Base-by-base conservation (phyloP, 2,329 filamentous ascomycete species). In the Pseudocercospora musae region DNA sequence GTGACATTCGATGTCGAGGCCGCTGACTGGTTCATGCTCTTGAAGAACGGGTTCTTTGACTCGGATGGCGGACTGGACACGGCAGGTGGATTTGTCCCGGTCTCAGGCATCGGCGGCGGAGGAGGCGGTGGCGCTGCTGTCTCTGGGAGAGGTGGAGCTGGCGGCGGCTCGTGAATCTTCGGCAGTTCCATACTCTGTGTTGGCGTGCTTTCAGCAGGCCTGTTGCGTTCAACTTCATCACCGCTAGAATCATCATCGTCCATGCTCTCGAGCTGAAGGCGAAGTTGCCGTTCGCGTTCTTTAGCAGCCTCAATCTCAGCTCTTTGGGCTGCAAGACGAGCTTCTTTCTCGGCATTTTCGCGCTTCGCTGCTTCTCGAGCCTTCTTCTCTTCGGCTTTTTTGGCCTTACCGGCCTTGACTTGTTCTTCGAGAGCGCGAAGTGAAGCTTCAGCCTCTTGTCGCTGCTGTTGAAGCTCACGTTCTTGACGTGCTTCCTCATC, bases 341-440 rank as follows among this genome's bases (percentile, higher is more conserved):
- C 82, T 75, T 98, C 94, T 74, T 96, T 93, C 71, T 96, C 91
- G 76, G 92, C 94, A 7, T 92, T 87, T 69, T 95, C 91, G 55
- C 89, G 90, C 72, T 90, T 83, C 9, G 92, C 92, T 21, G 92
- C 94, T 79, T 96, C 93, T 81, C 92, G 95, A 70, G 86, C 89
- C 66, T 89, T 91, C 82, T 96, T 97, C 79, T 97, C 95, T 76
- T 99, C 95, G 69, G 96, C 90, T 78, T 96, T 98, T 82, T 92
- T 94, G 57, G 98, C 80, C 80, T 98, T 99, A 71, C 93, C 92
- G 74, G 93, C 91, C 66, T 88, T 89, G 57, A 98, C 92, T 77
- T 97, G 92, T 75, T 98, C 92, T 77, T 99, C 93, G 8, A 99
- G 85, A 15, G 92, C 92, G 74, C 88, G 91, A 23, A 98, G 84